A percentile compares a stretch with the other conserved stretches of the same genome.
These are phyloP conservation scores for Lecanoromycetidae sp. DNA, from an alignment of 2,329 filamentous ascomycete genomes.

Conservation along the genomic window DNA sequence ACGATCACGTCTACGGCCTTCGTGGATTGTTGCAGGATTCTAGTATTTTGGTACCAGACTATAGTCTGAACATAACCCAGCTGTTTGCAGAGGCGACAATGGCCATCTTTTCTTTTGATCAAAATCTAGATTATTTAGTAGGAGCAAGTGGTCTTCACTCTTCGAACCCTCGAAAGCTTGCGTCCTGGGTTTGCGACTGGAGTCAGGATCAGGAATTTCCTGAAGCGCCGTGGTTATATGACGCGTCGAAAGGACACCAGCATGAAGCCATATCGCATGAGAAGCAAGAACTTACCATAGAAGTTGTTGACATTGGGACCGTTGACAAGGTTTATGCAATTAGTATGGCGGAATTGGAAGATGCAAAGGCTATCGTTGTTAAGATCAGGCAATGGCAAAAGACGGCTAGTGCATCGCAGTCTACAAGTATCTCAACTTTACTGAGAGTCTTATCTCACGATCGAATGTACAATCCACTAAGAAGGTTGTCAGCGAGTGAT, in stretches of 20 bases:
- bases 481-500: too few species aligned
- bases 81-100: neutral
- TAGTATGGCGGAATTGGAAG: too few species aligned
- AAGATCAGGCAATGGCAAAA: too few species aligned
- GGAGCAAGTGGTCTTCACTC: neutral
- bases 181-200: neutral
- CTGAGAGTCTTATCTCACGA: too few species aligned
- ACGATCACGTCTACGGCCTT: neutral
- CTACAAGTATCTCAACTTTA: too few species aligned
- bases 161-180: neutral
- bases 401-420: too few species aligned
- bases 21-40: neutral
- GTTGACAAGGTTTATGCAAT: too few species aligned
- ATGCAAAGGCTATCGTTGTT: too few species aligned
- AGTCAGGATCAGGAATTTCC: neutral
- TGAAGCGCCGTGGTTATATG: neutral
- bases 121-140: neutral
- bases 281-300: too few species aligned
- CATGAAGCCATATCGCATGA: too few species aligned
- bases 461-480: too few species aligned
- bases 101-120: neutral
- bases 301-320: too few species aligned
- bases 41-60: neutral
- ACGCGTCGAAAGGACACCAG: neutral
- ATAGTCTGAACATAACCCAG: neutral